Evolutionary conservation across 768 basidiomycete species (phyloP), one percentile per base, ranked within the genome.

Genomic region (Piloderma croceum): DNA sequence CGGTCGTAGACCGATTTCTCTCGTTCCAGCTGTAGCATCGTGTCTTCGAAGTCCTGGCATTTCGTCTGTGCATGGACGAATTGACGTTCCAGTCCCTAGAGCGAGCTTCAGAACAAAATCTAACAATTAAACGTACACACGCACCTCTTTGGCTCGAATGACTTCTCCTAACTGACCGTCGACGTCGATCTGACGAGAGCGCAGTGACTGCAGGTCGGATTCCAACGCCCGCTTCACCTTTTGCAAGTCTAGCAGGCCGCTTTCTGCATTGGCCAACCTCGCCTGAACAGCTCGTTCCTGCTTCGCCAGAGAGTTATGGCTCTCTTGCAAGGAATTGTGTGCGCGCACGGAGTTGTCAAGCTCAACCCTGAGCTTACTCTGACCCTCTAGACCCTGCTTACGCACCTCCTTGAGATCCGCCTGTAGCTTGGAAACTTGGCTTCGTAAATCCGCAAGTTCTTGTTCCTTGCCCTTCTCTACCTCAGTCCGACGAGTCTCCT

Each of bases 41-140:
- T 76, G 54, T 98, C 94, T 60, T 99, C 94, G 41, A 91, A 83
- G 42, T 85, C 82, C 42, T 85, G 78, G 44, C 83, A 84, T 51
- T 89, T 89, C 24, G 74, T 70, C 52, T 88, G 84, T 5, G 84
- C 75, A 17, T 73, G 62, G 0, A 68, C 58, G n/a, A 94, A 62
- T 57, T 92, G 83, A 27, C 83, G 81, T 48, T 93, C 89, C 35
- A 90, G 64, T 31, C 65, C 71, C 90, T 96, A 51, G 5, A 41
- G 24, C 34, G 41, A 18, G 33, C 38, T 22, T 42, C 23, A 36
- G 41, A 51, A 10, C 43, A 15, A 31, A 27, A 31, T 20, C 17
- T 35, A 5, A 24, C 11, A 27, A 12, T 12, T 12, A 19, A n/a
- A 33, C 34, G 24, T 23, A 34, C 19, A 19, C 23, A 61, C 67